A percentile compares a stretch with the other conserved stretches of the same genome.
Conservation (phyloP, 1,284 basidiomycete genomes). For the Porodaedalea pini region DNA sequence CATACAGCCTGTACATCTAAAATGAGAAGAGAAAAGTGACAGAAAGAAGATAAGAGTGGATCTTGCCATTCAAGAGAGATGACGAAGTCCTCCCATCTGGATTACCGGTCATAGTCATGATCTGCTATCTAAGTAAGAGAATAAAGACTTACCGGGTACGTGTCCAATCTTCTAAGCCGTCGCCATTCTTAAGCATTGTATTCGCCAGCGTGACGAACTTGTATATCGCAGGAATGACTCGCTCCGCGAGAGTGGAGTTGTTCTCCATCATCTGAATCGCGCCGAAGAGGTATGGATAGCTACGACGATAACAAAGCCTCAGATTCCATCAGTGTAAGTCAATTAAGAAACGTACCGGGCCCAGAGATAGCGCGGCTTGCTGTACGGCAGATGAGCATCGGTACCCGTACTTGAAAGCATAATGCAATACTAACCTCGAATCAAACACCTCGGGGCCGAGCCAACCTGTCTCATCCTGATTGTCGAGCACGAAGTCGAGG, state of each 20-base stretch:
- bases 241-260: constrained; percentile 40
- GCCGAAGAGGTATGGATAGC: constrained; percentile 55
- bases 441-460: constrained; percentile 51
- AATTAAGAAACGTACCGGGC: constrained; percentile 37
- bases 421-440: constrained; percentile 28
- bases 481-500: constrained; percentile 49
- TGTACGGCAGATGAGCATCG: background rate
- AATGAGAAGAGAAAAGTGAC: background rate
- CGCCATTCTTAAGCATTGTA: constrained; percentile 48
- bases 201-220: constrained; percentile 55
- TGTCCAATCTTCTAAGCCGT: constrained; percentile 52
- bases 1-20: constrained; percentile 42
- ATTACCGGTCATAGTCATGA: too few relatives aligned
- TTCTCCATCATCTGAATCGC: constrained; percentile 52
- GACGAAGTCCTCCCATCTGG: constrained; percentile 59
- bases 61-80: constrained; percentile 49
- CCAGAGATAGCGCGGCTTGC: constrained; percentile 53
- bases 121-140: too few relatives aligned
- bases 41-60: background rate
- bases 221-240: constrained; percentile 46
- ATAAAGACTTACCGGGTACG: too few relatives aligned
- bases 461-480: constrained; percentile 55
- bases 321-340: background rate
- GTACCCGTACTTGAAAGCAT: too few relatives aligned
- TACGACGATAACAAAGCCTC: constrained; percentile 19